Base-by-base conservation (phyloP, 768 basidiomycete genomes). In the Tremella yokohamensis region DNA sequence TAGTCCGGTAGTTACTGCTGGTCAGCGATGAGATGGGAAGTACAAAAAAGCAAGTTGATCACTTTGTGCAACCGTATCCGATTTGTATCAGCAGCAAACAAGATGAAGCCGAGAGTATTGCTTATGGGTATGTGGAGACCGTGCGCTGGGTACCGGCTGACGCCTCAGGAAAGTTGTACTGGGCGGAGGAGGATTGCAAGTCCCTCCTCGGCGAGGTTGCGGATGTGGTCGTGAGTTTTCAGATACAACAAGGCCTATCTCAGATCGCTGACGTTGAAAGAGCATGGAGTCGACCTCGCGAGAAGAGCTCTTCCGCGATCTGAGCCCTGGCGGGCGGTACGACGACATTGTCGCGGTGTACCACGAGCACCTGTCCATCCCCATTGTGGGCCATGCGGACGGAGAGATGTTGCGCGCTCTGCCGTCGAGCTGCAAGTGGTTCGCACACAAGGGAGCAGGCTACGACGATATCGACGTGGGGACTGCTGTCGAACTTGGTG, bases 301-400 rank as follows among this genome's bases (percentile, higher is more conserved):
- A 3, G 79, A 81, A 29, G 83, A 86, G 45, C 88, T 93, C 74
- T 79, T 89, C 48, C 77, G 80, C 6, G 83, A 80, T 48, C 82
- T 87, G 48, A 76, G 79, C 39, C 19, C 45, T 11, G 49, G 54
- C 3, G 86, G 86, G 8, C 87, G 85, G 75, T 92, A 89, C 76
- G 79, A 80, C 16, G 82, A 83, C 38, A 81, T 82, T 0, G 81
- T 85, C 9, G 90, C 84, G 9, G 83, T 93, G 48, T 91, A 88
- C 78, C 82, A 88, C 40, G 82, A 87, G 71, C 87, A 88, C 74
- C 74, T 78, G 24, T 87, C 87, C 6, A 78, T 84, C 13, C 16
- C 53, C 16, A 40, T 54, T 15, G 48, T 56, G 34, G 55, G 55
- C 8, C 47, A 56, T 22, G 47, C 55, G 6, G 55, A 56, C 26